phyloP scores from a whole-genome alignment of 2,329 filamentous ascomycete genomes.

The Torrubiellomyces zombiae region DNA sequence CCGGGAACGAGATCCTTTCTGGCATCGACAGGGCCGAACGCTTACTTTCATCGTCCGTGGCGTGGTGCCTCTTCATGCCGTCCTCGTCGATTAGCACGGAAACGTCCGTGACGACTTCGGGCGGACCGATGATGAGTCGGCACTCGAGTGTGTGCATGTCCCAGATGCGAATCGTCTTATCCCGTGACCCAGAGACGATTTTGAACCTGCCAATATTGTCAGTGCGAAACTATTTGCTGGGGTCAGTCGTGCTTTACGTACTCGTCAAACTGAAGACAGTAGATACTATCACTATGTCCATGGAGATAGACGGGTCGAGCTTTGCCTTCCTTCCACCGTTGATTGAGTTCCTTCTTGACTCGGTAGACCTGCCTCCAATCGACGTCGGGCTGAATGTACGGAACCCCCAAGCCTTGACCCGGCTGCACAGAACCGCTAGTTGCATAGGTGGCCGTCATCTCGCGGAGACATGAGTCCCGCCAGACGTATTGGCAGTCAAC shows the following conservation, averaged over 20 bases:
- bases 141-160: conserved; percentile 82
- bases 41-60: conserved; percentile 34
- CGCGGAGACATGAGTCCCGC: conserved; percentile 45
- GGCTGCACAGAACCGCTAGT: conserved; percentile 34
- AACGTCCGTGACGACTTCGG: conserved; percentile 39
- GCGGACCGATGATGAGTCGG: conserved; percentile 69
- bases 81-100: conserved; percentile 34
- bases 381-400: conserved; percentile 38
- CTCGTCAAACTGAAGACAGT: conserved; percentile 97
- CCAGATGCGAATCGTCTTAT: conserved; percentile 93
- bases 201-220: conserved; percentile 45
- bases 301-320: conserved; percentile 78
- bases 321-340: conserved; percentile 63
- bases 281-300: conserved; percentile 89
- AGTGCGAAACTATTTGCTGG: too few species aligned
- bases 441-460: conserved; percentile 44
- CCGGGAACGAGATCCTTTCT: conserved; percentile 36
- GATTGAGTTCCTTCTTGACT: conserved; percentile 57
- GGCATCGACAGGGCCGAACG: conserved; percentile 31
- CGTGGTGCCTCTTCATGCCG: conserved; percentile 36
- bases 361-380: conserved; percentile 80
- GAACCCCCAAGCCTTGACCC: conserved; percentile 40
- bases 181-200: conserved; percentile 90
- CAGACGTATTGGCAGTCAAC: conserved; percentile 41
- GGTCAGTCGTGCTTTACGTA: too few species aligned